Conservation (phyloP, 441 rosid species). For the Populus hybrid region DNA sequence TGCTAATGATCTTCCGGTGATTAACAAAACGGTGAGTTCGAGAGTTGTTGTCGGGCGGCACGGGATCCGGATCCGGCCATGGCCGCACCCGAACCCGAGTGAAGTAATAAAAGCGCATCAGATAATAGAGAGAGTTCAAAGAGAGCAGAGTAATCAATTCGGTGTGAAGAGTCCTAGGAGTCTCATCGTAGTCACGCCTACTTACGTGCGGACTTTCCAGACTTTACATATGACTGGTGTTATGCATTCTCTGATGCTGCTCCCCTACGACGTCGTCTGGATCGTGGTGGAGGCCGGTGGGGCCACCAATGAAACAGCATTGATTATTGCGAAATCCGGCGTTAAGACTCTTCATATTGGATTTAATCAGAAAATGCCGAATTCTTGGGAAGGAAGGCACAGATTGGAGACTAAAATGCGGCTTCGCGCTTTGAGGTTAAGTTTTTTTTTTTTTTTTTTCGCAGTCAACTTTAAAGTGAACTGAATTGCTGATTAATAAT, state of each 20-base stretch:
- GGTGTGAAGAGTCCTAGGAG: slow-evolving; percentile 66
- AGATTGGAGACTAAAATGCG: slow-evolving; percentile 80
- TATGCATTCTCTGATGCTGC: slow-evolving; percentile 89
- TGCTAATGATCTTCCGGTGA: slow-evolving; percentile 14
- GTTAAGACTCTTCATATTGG: slow-evolving; percentile 64
- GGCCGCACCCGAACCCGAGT: slow-evolving; percentile 93
- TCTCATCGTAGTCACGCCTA: slow-evolving; percentile 82
- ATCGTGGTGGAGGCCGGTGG: slow-evolving; percentile 96
- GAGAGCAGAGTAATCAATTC: slow-evolving; percentile 75
- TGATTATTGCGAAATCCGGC: slow-evolving; percentile 60
- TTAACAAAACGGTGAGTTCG: slow-evolving; percentile 41
- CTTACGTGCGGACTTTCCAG: slow-evolving; percentile 93
- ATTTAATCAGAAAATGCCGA: slow-evolving; percentile 60
- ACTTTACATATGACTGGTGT: slow-evolving; percentile 86
- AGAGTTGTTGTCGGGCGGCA: slow-evolving; percentile 93
- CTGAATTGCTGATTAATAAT: not conserved
- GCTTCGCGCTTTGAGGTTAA: slow-evolving; percentile 71
- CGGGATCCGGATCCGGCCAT: slow-evolving; percentile 99
- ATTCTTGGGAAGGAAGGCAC: slow-evolving; percentile 73
- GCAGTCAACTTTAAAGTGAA: not conserved
- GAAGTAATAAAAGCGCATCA: slow-evolving; percentile 94
- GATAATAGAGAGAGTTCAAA: slow-evolving; percentile 85
- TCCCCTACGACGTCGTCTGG: slow-evolving; percentile 87
- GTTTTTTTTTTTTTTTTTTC: not conserved
- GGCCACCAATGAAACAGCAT: slow-evolving; percentile 69